Evolutionary conservation across 805 yeast genomes (phyloP).

Genomic region (Yamadazyma philogaea): DNA sequence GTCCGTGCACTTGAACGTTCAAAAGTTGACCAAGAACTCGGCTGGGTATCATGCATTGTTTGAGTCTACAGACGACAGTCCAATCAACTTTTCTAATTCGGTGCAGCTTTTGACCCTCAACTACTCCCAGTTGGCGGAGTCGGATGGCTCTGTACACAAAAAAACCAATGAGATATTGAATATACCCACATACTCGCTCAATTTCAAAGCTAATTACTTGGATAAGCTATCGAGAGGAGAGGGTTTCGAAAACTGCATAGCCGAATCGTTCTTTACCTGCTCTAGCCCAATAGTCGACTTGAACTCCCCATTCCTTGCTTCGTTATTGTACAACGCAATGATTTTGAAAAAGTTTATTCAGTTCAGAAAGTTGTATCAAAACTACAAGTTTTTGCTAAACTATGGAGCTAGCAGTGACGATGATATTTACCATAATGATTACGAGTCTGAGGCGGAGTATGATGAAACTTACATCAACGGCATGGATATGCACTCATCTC

Average conservation of each 20-base stretch:
- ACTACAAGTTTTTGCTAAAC: constrained; percentile 5
- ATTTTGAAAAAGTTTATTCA: constrained; percentile 26
- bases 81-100: constrained; percentile 32
- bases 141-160: constrained; percentile 25
- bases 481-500: background rate
- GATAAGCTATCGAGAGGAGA: constrained; percentile 30
- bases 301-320: constrained; percentile 29
- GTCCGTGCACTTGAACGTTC: constrained; percentile 24
- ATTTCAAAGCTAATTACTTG: constrained; percentile 34
- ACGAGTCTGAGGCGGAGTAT: constrained; percentile 9
- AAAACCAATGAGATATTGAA: constrained; percentile 14
- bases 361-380: constrained; percentile 17
- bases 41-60: constrained; percentile 43
- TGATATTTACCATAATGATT: background rate
- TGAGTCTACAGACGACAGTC: constrained; percentile 26
- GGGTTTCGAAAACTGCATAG: constrained; percentile 35
- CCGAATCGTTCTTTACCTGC: constrained; percentile 37
- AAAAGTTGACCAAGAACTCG: constrained; percentile 20
- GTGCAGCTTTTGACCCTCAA: constrained; percentile 30
- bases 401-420: constrained; percentile 6
- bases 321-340: constrained; percentile 32
- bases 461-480: constrained; percentile 10
- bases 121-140: constrained; percentile 14
- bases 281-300: constrained; percentile 40
- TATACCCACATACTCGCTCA: constrained; percentile 34